Evolutionary conservation across 2,329 filamentous ascomycete genomes (phyloP), one percentile per base, ranked within the genome.

Genomic region (Aspergillus amoenus): DNA sequence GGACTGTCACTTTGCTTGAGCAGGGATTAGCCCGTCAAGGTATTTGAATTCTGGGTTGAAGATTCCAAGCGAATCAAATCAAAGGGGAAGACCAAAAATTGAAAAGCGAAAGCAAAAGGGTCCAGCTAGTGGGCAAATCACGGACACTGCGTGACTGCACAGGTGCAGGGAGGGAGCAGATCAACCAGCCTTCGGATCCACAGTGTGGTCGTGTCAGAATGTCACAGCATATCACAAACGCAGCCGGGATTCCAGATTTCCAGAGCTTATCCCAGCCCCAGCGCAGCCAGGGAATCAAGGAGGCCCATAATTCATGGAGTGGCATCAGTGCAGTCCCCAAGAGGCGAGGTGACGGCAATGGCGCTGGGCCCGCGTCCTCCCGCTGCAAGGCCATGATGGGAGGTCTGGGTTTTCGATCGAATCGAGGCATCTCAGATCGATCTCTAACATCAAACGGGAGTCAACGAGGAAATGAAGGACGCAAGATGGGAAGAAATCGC

Each of bases 121-220:
- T 24, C 45, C 22, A 47, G n/a, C 11, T 34, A 41, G 30, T 32
- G 24, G 34, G 45, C 32, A 40, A 42, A 47, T 32, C 34, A 32
- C 18, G 42, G 15, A 61, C 50, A 9, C 44, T 46, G 18, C 24
- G 42, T 22, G 27, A 30, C 27, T 30, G 27, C 9, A 30, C 27
- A 30, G 27, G 27, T 30, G 27, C 8, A 30, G 27, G 9, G 49
- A 54, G 47, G 39, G 37, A 37, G 42, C n/a, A 55, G 24, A 54
- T 39, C 52, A 52, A 44, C 43, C 22, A 24, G 43, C 22, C 5
- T 24, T 34, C 34, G 44, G 44, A 34, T 47, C 44, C 44, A 47
- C 44, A 45, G 12, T 47, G 30, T 24, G 30, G 61, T 63, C 62
- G 66, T 48, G 51, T 42, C 32, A 43, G 41, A 51, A 56, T 22